Percentiles rank a stretch among this genome's conserved stretches.
Conservation (phyloP, 768 basidiomycete genomes). For the Mycena chlorophos region DNA sequence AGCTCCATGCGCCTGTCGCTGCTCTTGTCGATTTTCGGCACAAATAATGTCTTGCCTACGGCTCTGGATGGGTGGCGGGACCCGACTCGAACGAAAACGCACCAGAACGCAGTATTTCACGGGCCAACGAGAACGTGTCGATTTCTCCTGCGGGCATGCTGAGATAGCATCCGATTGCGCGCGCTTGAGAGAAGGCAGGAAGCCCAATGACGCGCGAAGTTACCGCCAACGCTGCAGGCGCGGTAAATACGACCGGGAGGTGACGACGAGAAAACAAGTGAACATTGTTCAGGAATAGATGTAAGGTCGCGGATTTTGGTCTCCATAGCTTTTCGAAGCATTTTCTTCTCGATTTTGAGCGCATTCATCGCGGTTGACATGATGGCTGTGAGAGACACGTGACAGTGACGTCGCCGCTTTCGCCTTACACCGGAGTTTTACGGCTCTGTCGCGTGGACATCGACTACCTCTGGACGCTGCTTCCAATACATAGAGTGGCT, state of each 20-base stretch:
- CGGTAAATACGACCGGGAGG: constrained; percentile 7
- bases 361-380: background rate
- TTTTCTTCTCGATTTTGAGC: constrained; percentile 52
- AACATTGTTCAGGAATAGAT: constrained; percentile 62
- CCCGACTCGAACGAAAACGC: background rate
- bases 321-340: constrained; percentile 52
- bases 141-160: constrained; percentile 78
- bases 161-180: constrained; percentile 69
- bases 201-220: constrained; percentile 47
- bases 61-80: background rate
- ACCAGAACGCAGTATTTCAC: constrained; percentile 35
- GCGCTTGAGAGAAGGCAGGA: constrained; percentile 50
- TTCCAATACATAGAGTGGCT: constrained; percentile 67
- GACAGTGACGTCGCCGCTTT: constrained; percentile 43
- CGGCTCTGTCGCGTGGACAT: constrained; percentile 86
- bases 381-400: background rate
- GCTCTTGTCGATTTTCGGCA: constrained; percentile 58
- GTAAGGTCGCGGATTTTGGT: constrained; percentile 47
- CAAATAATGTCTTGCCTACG: constrained; percentile 65
- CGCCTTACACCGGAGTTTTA: constrained; percentile 77
- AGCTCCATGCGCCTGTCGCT: constrained; percentile 62
- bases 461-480: constrained; percentile 80
- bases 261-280: background rate
- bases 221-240: constrained; percentile 46
- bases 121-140: constrained; percentile 54